phyloP scores from a whole-genome alignment of 306 rosid genomes.

The Echinosophora koreensis region DNA sequence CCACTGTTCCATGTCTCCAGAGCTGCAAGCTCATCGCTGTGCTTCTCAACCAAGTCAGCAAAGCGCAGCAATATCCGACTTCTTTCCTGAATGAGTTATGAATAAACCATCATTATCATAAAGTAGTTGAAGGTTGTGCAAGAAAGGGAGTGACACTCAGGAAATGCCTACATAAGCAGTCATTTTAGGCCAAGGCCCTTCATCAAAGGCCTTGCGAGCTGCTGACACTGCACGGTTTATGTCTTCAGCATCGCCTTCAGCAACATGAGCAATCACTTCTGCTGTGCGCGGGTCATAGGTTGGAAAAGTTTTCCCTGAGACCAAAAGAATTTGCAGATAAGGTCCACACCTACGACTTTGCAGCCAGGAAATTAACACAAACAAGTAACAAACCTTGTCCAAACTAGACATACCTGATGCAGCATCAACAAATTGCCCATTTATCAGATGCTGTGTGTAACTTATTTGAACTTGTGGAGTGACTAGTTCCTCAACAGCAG shows the following conservation, averaged over 20 bases:
- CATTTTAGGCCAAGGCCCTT: slow-evolving; percentile 99
- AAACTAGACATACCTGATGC: slow-evolving; percentile 67
- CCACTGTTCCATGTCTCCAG: slow-evolving; percentile 94
- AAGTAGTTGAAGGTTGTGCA: slow-evolving; percentile 18
- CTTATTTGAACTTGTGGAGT: slow-evolving; percentile 72
- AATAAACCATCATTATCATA: background rate
- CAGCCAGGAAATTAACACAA: background rate
- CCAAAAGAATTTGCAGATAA: slow-evolving; percentile 34
- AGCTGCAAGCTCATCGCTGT: slow-evolving; percentile 78
- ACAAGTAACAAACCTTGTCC: background rate
- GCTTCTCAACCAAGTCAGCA: slow-evolving; percentile 89
- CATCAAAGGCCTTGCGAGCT: slow-evolving; percentile 97
- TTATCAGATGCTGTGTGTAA: slow-evolving; percentile 75
- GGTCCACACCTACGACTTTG: slow-evolving; percentile 19
- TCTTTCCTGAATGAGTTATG: slow-evolving; percentile 67
- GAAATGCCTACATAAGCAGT: slow-evolving; percentile 69
- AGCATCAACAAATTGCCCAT: slow-evolving; percentile 88
- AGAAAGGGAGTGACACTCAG: slow-evolving; percentile 8
- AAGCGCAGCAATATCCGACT: slow-evolving; percentile 77
- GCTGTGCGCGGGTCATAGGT: slow-evolving; percentile 88
- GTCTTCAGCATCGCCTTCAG: slow-evolving; percentile 86
- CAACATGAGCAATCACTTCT: slow-evolving; percentile 87
- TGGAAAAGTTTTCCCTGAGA: slow-evolving; percentile 88
- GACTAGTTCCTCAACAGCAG: slow-evolving; percentile 67
- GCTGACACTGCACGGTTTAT: slow-evolving; percentile 84